Conservation (phyloP, 306 rosid genomes). For the Quercus robur region DNA sequence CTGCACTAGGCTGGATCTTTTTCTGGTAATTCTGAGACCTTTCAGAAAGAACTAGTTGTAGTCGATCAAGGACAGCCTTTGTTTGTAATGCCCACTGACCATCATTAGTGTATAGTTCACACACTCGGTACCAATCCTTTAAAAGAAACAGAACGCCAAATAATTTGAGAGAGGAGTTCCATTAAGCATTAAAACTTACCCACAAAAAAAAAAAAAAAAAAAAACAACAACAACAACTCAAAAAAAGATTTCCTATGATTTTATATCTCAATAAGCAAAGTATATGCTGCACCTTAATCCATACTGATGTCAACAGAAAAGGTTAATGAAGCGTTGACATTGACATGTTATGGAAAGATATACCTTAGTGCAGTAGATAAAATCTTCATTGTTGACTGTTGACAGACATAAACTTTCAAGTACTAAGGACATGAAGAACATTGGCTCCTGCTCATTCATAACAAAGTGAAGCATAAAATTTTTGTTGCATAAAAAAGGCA, state of each 20-base stretch:
- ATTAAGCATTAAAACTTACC: background rate
- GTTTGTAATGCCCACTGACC: constrained; percentile 33
- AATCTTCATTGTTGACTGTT: constrained; percentile 26
- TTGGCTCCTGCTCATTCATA: constrained; percentile 24
- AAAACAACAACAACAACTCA: background rate
- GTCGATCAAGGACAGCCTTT: constrained; percentile 32
- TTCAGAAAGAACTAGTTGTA: constrained; percentile 29
- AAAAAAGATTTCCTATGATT: background rate
- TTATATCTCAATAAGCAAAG: background rate
- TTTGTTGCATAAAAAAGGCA: background rate
- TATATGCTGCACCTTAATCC: background rate
- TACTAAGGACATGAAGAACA: constrained; percentile 35
- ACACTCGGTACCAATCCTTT: constrained; percentile 32
- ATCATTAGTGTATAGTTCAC: constrained; percentile 19
- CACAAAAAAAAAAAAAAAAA: background rate
- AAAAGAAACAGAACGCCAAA: constrained; percentile 1
- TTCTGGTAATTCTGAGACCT: constrained; percentile 30
- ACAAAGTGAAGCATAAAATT: background rate
- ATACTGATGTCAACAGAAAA: background rate
- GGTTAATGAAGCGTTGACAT: background rate
- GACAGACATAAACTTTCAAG: constrained; percentile 31
- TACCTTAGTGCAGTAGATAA: constrained; percentile 41
- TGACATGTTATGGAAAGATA: background rate
- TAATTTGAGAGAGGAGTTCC: background rate
- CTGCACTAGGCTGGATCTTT: constrained; percentile 27